Conservation (phyloP, 2,329 filamentous ascomycete species). For the Ilyonectria mors-panacis region DNA sequence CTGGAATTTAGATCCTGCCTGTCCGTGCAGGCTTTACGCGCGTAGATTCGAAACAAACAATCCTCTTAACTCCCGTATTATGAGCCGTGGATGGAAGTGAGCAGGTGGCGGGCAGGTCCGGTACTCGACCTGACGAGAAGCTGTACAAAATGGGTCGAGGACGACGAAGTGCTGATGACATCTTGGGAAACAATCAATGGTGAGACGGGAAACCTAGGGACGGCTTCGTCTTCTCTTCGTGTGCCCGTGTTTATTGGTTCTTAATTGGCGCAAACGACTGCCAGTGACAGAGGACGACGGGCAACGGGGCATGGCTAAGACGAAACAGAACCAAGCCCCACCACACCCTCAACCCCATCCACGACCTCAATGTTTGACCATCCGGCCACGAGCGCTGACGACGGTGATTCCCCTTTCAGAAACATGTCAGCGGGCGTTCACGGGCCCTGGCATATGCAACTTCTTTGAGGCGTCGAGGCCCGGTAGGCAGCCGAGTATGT, state of each 20-base stretch:
- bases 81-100: constrained; percentile 11
- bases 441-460: constrained; percentile 31
- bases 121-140: constrained; percentile 21
- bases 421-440: constrained; percentile 34
- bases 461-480: constrained; percentile 32
- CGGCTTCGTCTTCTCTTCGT: constrained; percentile 7
- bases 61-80: constrained; percentile 13
- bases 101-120: constrained; percentile 26
- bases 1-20: constrained; percentile 4
- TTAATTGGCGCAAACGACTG: constrained; percentile 6
- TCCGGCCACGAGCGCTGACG: background rate
- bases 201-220: constrained; percentile 4
- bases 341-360: constrained; percentile 1
- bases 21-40: constrained; percentile 6
- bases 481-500: constrained; percentile 23
- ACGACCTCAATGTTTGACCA: constrained; percentile 10
- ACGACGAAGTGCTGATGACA: constrained; percentile 4
- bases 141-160: constrained; percentile 25
- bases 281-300: background rate
- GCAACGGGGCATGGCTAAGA: background rate
- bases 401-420: constrained; percentile 36
- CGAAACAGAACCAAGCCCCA: background rate
- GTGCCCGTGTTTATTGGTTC: constrained; percentile 1
- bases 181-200: constrained; percentile 5
- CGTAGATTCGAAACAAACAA: constrained; percentile 14